These are phyloP conservation scores for Irpex lacteus DNA, from an alignment of 1,284 basidiomycete genomes.

Conservation along the genomic window DNA sequence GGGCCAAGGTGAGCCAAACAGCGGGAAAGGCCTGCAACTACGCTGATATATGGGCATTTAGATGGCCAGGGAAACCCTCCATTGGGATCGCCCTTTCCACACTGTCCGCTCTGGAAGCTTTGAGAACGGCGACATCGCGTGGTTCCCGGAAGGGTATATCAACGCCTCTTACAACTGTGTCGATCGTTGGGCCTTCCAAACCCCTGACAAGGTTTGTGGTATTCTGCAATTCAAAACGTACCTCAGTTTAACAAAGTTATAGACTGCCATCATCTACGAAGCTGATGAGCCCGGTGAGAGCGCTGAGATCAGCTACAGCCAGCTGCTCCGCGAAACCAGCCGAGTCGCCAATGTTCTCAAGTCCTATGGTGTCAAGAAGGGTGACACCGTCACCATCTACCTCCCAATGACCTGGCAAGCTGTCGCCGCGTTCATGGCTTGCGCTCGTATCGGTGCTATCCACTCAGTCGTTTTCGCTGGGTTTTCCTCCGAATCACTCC, in stretches of 20 bases:
- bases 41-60: slow-evolving; percentile 28
- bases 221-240: neutral
- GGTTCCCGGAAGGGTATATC: slow-evolving; percentile 90
- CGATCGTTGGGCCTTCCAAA: slow-evolving; percentile 90
- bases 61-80: slow-evolving; percentile 77
- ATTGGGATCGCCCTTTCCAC: slow-evolving; percentile 92
- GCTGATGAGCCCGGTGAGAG: slow-evolving; percentile 91
- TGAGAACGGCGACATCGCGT: slow-evolving; percentile 84
- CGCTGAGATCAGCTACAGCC: slow-evolving; percentile 73
- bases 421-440: slow-evolving; percentile 93
- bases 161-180: slow-evolving; percentile 98
- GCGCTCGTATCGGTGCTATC: slow-evolving; percentile 93
- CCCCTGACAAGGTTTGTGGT: slow-evolving; percentile 78
- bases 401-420: slow-evolving; percentile 91
- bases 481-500: slow-evolving; percentile 94
- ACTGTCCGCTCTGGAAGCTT: slow-evolving; percentile 87
- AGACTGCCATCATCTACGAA: slow-evolving; percentile 97
- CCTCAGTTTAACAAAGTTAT: neutral
- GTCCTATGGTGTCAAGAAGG: slow-evolving; percentile 83
- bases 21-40: neutral
- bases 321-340: slow-evolving; percentile 90
- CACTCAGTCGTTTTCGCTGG: slow-evolving; percentile 99
- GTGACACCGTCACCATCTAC: slow-evolving; percentile 92
- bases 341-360: slow-evolving; percentile 91
- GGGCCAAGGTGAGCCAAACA: slow-evolving; percentile 64